Evolutionary conservation across 1,284 basidiomycete species (phyloP).

Genomic region (Heterobasidion occidentale): DNA sequence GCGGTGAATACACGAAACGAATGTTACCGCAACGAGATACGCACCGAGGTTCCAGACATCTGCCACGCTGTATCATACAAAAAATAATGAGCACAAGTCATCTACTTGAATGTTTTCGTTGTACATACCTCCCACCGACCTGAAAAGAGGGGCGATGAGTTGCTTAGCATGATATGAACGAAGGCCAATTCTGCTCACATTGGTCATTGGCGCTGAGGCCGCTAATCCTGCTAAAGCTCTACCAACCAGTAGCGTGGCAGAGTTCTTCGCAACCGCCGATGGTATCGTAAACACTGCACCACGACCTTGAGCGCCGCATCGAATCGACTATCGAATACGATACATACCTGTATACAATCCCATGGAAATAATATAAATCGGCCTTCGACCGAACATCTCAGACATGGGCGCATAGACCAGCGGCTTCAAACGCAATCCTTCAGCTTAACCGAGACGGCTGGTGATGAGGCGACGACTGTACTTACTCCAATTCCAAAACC

Average conservation of each 20-base stretch:
- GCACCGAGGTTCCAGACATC: not conserved
- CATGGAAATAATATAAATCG: constrained; percentile 41
- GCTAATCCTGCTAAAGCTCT: constrained; percentile 56
- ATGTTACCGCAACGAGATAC: not conserved
- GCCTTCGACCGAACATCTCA: constrained; percentile 33
- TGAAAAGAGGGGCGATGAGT: not conserved
- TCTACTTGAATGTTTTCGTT: not conserved
- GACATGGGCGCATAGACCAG: constrained; percentile 39
- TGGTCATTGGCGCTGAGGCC: constrained; percentile 27
- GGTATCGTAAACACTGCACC: constrained; percentile 23
- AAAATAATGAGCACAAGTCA: no score
- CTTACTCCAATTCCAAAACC: constrained; percentile 15
- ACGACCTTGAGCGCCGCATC: not conserved
- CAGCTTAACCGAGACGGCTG: not conserved
- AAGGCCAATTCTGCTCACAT: constrained; percentile 25
- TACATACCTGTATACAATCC: constrained; percentile 31
- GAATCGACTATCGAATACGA: not conserved
- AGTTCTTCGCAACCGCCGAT: constrained; percentile 47
- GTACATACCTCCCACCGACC: not conserved
- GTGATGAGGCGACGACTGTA: not conserved
- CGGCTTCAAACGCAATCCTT: constrained; percentile 19
- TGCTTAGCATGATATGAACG: not conserved
- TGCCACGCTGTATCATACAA: not conserved
- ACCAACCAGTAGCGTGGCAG: constrained; percentile 48
- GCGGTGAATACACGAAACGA: no score